phyloP scores from a whole-genome alignment of 1,284 basidiomycete species.

The Anthracocystis walkeri region DNA sequence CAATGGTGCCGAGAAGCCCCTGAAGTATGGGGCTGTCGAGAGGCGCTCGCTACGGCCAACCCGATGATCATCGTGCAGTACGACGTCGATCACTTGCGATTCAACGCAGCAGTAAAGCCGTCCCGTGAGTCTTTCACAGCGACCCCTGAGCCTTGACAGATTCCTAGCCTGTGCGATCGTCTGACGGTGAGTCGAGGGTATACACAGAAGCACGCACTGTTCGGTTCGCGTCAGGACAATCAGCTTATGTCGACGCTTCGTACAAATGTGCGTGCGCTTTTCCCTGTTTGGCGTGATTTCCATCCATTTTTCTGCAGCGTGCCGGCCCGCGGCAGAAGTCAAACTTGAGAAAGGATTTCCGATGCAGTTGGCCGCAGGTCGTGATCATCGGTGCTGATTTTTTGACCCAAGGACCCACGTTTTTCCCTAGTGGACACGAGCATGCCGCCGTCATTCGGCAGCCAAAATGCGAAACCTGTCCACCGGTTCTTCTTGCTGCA shows the following conservation, averaged over 20 bases:
- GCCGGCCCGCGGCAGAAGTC: slow-evolving; percentile 4
- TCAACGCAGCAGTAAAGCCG: background rate
- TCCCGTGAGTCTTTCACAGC: too few species aligned
- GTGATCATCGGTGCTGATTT: slow-evolving; percentile 29
- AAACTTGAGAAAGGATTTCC: background rate
- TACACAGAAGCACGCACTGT: too few species aligned
- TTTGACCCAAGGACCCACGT: background rate
- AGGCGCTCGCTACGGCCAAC: background rate
- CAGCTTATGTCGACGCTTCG: slow-evolving; percentile 1
- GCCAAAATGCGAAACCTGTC: slow-evolving; percentile 4
- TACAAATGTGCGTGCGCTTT: background rate
- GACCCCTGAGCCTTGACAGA: too few species aligned
- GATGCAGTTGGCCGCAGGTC: slow-evolving; percentile 20
- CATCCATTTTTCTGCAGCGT: background rate
- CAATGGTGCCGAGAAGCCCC: slow-evolving; percentile 3
- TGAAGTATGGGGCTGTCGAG: background rate
- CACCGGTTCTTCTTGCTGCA: background rate
- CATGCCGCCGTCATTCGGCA: slow-evolving; percentile 25
- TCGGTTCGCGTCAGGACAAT: background rate
- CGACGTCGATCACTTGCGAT: background rate
- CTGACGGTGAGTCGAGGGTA: too few species aligned
- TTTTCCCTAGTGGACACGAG: background rate
- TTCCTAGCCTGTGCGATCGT: too few species aligned
- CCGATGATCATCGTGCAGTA: slow-evolving; percentile 2
- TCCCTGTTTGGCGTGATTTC: background rate